Evolutionary conservation across 2,329 filamentous ascomycete genomes (phyloP).

Genomic region (Epicoccum sorghinum): DNA sequence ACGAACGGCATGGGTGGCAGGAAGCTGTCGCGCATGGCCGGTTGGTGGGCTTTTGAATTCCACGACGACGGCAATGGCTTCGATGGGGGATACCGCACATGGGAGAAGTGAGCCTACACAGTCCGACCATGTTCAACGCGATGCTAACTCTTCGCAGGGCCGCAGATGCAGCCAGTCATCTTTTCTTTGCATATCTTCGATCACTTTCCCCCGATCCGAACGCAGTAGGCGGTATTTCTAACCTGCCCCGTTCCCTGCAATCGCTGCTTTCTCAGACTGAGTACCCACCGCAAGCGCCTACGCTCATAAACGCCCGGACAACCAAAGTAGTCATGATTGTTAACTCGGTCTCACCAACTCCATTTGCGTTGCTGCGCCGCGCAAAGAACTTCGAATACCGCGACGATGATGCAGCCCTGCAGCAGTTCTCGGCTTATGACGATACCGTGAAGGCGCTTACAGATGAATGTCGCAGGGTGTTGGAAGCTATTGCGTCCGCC

Average conservation of each 20-base stretch:
- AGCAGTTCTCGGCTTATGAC: conserved; percentile 84
- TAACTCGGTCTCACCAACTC: conserved; percentile 90
- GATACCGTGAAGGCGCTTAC: conserved; percentile 88
- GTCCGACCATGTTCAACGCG: not conserved
- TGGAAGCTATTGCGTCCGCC: conserved; percentile 83
- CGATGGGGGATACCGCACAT: conserved; percentile 89
- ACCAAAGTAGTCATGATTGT: conserved; percentile 97
- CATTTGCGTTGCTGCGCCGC: conserved; percentile 86
- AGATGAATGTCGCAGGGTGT: conserved; percentile 89
- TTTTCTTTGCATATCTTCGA: conserved; percentile 96
- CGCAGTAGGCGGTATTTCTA: conserved; percentile 77
- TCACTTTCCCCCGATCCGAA: conserved; percentile 81
- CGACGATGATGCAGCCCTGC: conserved; percentile 82
- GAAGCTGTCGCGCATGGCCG: conserved; percentile 92
- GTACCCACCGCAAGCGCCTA: conserved; percentile 83
- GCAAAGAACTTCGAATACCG: conserved; percentile 96
- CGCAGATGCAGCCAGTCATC: conserved; percentile 92
- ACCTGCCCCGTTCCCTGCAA: conserved; percentile 87
- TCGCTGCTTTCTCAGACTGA: conserved; percentile 90
- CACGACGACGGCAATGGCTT: conserved; percentile 87
- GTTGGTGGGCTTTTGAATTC: conserved; percentile 99
- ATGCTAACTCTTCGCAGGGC: conserved; percentile 63
- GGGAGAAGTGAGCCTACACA: conserved; percentile 69
- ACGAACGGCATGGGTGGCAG: conserved; percentile 89
- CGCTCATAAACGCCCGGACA: conserved; percentile 77